Base-by-base conservation (phyloP, 805 yeast genomes). In the Blastobotrys muscicola region DNA sequence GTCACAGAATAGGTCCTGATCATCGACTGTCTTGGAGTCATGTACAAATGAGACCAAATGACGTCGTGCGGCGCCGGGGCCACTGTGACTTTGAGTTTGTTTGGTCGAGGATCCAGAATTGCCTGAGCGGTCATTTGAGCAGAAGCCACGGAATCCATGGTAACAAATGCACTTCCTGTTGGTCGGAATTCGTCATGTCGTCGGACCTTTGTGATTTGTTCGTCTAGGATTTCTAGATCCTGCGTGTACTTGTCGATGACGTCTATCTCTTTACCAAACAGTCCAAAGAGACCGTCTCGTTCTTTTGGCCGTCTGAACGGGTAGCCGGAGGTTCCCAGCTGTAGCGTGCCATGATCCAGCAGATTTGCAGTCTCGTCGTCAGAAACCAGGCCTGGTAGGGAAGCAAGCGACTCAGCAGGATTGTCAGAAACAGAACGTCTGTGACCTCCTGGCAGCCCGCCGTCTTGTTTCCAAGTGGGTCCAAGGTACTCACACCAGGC, bases 51-150 rank as follows among this genome's bases (percentile, higher is more conserved):
- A 45, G 79, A 83, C 98, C 98, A 90, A 34, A 85, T 79, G 16
- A 90, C 82, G 59, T 90, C 98, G 55, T 83, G 90, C 3, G 97
- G 97, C 1, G 97, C 94, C 0, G 97, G 97, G 0, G 97, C 97
- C 45, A 87, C 66, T 34, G 75, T 69, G 3, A 95, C 83, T 31
- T 89, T 84, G 42, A 92, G 67, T 45, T 79, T 84, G 57, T 84
- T 81, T 6, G 92, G 86, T 45, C 84, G 74, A 0, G 97, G 97
- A 58, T 89, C 96, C 45, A 92, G 61, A 0, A 90, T 89, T 0
- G 97, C 92, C 60, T 92, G 98, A 0, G 97, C 96, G 26, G 92
- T 81, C 85, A 87, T 82, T 60, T 90, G 98, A 2, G 97, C 97
- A 51, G 87, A 80, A 0, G 96, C 95, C 2, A 87, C 97, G 0